These are phyloP conservation scores for Fragaria nilgerrensis DNA, from an alignment of 306 rosid genomes.

Conservation along the genomic window DNA sequence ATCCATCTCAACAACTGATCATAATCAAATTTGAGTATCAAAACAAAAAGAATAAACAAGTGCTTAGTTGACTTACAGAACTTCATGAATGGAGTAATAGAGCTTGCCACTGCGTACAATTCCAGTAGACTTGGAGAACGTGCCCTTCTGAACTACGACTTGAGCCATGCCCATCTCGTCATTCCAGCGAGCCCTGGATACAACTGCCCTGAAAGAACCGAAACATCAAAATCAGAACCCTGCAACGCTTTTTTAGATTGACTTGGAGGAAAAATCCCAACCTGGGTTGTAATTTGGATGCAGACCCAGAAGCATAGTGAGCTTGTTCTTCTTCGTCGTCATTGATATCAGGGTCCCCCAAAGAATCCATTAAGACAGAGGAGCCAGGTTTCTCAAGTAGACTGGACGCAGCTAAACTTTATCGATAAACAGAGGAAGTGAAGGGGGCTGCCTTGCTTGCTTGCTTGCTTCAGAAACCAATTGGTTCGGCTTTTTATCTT, in stretches of 20 bases:
- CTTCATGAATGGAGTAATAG: constrained; percentile 72
- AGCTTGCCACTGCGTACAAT: constrained; percentile 50
- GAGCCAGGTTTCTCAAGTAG: too few relatives aligned
- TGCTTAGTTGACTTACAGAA: constrained; percentile 48
- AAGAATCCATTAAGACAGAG: constrained; percentile 10
- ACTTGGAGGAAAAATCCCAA: constrained; percentile 5
- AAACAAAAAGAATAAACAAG: background rate
- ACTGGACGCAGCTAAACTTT: too few relatives aligned
- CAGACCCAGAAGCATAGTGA: constrained; percentile 34
- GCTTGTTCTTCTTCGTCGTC: constrained; percentile 24
- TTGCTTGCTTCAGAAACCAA: too few relatives aligned
- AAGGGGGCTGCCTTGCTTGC: too few relatives aligned
- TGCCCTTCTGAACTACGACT: constrained; percentile 57
- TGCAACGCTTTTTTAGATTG: background rate
- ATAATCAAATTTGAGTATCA: background rate
- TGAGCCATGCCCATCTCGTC: constrained; percentile 66
- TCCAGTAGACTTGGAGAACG: constrained; percentile 69
- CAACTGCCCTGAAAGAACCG: constrained; percentile 35
- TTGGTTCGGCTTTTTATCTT: too few relatives aligned
- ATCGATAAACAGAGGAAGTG: too few relatives aligned
- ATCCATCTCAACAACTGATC: background rate
- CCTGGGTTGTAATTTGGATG: constrained; percentile 68
- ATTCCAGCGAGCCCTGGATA: constrained; percentile 59
- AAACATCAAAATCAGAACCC: background rate
- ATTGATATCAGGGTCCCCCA: constrained; percentile 32